Evolutionary conservation across 192 early-diverging fungal genomes (phyloP).

Genomic region (Dissophora ornata): DNA sequence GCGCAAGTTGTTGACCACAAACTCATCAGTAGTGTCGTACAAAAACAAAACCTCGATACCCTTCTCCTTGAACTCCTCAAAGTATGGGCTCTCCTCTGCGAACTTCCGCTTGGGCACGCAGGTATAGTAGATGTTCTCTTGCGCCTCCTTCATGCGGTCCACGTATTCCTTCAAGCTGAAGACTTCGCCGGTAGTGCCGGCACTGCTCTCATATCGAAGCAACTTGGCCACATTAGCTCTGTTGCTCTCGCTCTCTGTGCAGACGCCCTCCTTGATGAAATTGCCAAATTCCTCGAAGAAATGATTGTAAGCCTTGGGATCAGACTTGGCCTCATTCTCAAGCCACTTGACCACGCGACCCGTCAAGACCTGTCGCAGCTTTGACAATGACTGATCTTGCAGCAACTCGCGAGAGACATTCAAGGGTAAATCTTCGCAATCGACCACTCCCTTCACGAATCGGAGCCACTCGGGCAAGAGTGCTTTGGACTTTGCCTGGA

Average conservation of each 20-base stretch:
- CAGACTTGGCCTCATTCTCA: constrained; percentile 61
- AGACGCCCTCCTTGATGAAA: constrained; percentile 81
- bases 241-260: constrained; percentile 71
- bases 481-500: constrained; percentile 72
- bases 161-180: constrained; percentile 79
- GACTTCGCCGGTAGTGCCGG: constrained; percentile 48
- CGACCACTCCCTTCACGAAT: constrained; percentile 86
- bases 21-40: constrained; percentile 70
- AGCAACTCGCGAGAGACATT: constrained; percentile 88
- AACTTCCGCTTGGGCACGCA: constrained; percentile 67
- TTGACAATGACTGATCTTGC: constrained; percentile 76
- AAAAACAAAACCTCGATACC: constrained; percentile 80
- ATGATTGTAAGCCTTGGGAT: constrained; percentile 58
- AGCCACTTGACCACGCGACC: constrained; percentile 68
- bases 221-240: constrained; percentile 67
- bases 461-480: constrained; percentile 81
- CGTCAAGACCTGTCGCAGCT: constrained; percentile 66
- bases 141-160: constrained; percentile 73
- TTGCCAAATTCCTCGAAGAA: constrained; percentile 76
- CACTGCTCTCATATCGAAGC: constrained; percentile 66
- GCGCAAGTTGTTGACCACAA: constrained; percentile 67
- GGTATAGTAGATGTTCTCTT: constrained; percentile 82
- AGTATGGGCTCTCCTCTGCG: constrained; percentile 75
- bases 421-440: constrained; percentile 86
- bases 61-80: constrained; percentile 77